phyloP scores from a whole-genome alignment of 495 filamentous ascomycete genomes.

The Aspergillus heteromorphus region DNA sequence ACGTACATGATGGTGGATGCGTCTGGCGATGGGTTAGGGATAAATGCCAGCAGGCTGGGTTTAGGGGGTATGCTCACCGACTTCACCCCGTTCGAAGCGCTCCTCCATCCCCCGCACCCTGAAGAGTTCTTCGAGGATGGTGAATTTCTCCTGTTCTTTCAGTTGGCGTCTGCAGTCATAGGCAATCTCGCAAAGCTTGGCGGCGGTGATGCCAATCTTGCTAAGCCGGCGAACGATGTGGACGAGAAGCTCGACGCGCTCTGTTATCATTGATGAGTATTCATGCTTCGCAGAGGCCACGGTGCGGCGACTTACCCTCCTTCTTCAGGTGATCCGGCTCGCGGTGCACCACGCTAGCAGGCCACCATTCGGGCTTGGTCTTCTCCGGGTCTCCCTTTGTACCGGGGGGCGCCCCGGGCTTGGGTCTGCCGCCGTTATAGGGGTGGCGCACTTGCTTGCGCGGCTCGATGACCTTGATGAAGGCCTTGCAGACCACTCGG shows the following conservation, averaged over 20 bases:
- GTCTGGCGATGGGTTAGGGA: slow-evolving; percentile 21
- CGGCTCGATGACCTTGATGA: slow-evolving; percentile 77
- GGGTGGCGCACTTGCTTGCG: slow-evolving; percentile 82
- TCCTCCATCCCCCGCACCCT: slow-evolving; percentile 50
- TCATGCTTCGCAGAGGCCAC: not conserved
- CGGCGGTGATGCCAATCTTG: slow-evolving; percentile 30
- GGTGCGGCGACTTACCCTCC: slow-evolving; percentile 52
- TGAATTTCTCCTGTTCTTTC: slow-evolving; percentile 29
- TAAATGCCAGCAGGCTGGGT: not conserved
- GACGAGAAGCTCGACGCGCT: slow-evolving; percentile 36
- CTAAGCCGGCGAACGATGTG: slow-evolving; percentile 43
- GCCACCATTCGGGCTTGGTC: slow-evolving; percentile 80
- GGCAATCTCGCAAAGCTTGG: slow-evolving; percentile 39
- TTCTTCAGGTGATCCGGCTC: slow-evolving; percentile 84
- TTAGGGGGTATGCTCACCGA: slow-evolving; percentile 34
- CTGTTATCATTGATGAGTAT: slow-evolving; percentile 16
- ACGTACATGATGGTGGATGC: slow-evolving; percentile 34
- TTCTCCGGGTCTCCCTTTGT: slow-evolving; percentile 44
- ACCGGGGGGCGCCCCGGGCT: slow-evolving; percentile 31
- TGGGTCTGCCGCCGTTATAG: slow-evolving; percentile 59
- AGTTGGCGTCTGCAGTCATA: slow-evolving; percentile 37
- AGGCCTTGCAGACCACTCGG: slow-evolving; percentile 62
- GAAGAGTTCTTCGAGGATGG: slow-evolving; percentile 49
- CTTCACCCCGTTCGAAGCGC: slow-evolving; percentile 45
- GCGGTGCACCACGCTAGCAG: slow-evolving; percentile 56